Evolutionary conservation across 805 yeast species (phyloP).

Genomic region (Vanderwaltozyma verrucispora): DNA sequence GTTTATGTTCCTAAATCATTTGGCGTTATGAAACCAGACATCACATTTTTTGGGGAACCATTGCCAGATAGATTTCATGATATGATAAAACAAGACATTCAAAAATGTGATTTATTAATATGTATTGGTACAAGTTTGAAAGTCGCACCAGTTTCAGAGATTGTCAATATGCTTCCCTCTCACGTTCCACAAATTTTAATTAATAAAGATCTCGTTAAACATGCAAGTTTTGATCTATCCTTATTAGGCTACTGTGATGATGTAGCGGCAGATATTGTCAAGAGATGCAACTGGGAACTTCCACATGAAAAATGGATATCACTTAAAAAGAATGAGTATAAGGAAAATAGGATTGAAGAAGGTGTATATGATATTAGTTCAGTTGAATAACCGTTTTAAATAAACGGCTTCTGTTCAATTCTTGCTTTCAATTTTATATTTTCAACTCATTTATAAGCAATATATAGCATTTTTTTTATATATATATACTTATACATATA

Average conservation of each 20-base stretch:
- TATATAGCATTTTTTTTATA: no score
- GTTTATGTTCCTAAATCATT: constrained; percentile 35
- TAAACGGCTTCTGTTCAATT: no score
- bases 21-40: constrained; percentile 89
- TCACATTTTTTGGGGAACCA: constrained; percentile 83
- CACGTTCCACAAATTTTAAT: constrained; percentile 75
- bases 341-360: constrained; percentile 17
- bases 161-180: constrained; percentile 63
- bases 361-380: constrained; percentile 24
- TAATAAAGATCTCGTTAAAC: constrained; percentile 64
- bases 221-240: constrained; percentile 69
- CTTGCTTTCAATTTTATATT: no score
- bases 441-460: no score
- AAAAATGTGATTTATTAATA: constrained; percentile 63
- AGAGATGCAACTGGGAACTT: constrained; percentile 49
- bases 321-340: constrained; percentile 15
- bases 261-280: constrained; percentile 54
- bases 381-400: background rate
- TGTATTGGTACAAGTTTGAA: constrained; percentile 87
- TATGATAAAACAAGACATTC: constrained; percentile 46
- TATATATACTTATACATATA: no score
- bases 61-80: constrained; percentile 63
- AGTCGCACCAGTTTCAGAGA: constrained; percentile 86
- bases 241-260: constrained; percentile 78
- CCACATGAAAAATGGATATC: constrained; percentile 41